These are phyloP conservation scores for Sporothrix globosa DNA, from an alignment of 2,329 filamentous ascomycete genomes.

Conservation along the genomic window DNA sequence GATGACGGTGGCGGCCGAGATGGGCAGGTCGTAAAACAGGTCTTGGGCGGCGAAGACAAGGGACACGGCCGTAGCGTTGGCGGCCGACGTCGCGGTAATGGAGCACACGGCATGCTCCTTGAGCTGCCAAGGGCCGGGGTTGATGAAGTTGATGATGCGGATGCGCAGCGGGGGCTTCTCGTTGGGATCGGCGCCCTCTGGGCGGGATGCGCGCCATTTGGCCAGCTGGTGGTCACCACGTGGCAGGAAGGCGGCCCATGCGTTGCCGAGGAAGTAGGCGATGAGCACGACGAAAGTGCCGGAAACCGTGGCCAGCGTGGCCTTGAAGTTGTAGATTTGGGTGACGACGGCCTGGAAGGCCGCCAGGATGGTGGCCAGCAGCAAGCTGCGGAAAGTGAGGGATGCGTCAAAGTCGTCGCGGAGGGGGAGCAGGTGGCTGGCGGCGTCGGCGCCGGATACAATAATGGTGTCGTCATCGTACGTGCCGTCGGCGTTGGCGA, in stretches of 20 bases:
- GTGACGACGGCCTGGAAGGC: slow-evolving; percentile 59
- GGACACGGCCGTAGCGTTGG: slow-evolving; percentile 51
- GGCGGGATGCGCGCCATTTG: slow-evolving; percentile 48
- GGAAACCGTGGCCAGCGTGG: slow-evolving; percentile 50
- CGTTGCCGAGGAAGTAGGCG: slow-evolving; percentile 58
- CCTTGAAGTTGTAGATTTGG: slow-evolving; percentile 57
- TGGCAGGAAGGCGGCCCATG: slow-evolving; percentile 52
- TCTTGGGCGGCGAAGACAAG: slow-evolving; percentile 54
- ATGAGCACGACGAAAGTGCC: slow-evolving; percentile 62
- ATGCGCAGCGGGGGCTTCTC: slow-evolving; percentile 51
- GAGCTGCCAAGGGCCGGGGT: slow-evolving; percentile 55
- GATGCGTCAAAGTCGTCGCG: slow-evolving; percentile 57
- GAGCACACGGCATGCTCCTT: slow-evolving; percentile 61
- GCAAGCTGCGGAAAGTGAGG: slow-evolving; percentile 57
- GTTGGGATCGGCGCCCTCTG: slow-evolving; percentile 41
- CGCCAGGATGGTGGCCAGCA: slow-evolving; percentile 54
- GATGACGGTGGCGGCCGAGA: slow-evolving; percentile 53
- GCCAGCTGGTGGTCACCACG: slow-evolving; percentile 56
- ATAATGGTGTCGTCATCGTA: slow-evolving; percentile 50
- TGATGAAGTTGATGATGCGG: slow-evolving; percentile 50
- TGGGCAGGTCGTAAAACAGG: slow-evolving; percentile 55
- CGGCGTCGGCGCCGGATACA: slow-evolving; percentile 56
- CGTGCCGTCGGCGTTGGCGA: slow-evolving; percentile 42
- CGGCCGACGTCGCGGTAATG: slow-evolving; percentile 59
- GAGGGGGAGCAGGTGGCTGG: slow-evolving; percentile 53